A percentile compares a stretch with the other conserved stretches of the same genome.
Conservation (phyloP, 1,139 yeast genomes). For the Suhomyces atakaporum region DNA sequence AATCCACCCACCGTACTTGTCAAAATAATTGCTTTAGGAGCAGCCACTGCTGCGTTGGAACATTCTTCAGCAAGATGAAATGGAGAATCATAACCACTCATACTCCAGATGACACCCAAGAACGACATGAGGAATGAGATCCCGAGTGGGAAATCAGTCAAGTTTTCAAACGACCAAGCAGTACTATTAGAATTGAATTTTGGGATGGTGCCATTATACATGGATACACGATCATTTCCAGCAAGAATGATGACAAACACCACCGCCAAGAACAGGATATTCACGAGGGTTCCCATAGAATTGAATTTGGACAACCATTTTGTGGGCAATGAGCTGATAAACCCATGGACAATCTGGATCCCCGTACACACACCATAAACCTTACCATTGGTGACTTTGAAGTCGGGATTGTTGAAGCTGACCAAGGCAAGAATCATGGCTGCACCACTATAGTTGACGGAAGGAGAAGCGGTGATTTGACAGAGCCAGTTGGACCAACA, state of each 20-base stretch:
- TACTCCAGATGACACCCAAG: slow-evolving; percentile 71
- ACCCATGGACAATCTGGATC: slow-evolving; percentile 52
- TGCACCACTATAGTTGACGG: slow-evolving; percentile 64
- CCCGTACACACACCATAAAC: slow-evolving; percentile 37
- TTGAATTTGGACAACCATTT: slow-evolving; percentile 59
- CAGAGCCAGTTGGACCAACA: slow-evolving; percentile 46
- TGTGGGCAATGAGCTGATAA: slow-evolving; percentile 54
- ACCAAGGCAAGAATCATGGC: slow-evolving; percentile 59
- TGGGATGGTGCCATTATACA: slow-evolving; percentile 26
- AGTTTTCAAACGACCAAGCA: slow-evolving; percentile 62
- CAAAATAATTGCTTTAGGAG: slow-evolving; percentile 67
- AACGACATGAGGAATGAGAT: slow-evolving; percentile 61
- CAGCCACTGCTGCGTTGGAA: slow-evolving; percentile 62
- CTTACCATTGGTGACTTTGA: slow-evolving; percentile 22
- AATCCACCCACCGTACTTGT: slow-evolving; percentile 64
- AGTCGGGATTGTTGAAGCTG: slow-evolving; percentile 26
- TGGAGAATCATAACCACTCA: slow-evolving; percentile 77
- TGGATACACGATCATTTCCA: slow-evolving; percentile 46
- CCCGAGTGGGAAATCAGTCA: slow-evolving; percentile 70
- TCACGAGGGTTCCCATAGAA: slow-evolving; percentile 51
- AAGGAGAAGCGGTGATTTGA: slow-evolving; percentile 61
- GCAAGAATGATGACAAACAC: slow-evolving; percentile 61
- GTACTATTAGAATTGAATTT: slow-evolving; percentile 52
- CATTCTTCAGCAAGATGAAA: slow-evolving; percentile 76
- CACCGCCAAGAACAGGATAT: slow-evolving; percentile 53